phyloP scores from a whole-genome alignment of 352 stramenopile genomes.

The Globisporangium splendens region DNA sequence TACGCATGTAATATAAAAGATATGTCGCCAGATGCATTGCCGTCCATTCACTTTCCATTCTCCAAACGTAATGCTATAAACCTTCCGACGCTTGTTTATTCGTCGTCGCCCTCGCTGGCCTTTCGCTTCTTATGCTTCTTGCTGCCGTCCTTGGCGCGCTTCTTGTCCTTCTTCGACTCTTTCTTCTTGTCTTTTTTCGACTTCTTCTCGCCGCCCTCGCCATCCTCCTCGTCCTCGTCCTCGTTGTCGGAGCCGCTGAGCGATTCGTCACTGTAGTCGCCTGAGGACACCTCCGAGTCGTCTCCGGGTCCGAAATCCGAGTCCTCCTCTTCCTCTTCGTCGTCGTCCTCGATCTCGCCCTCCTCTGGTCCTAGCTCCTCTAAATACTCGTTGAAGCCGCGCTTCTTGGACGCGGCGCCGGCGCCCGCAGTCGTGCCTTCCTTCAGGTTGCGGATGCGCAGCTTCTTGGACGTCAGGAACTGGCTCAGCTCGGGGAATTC shows the following conservation, averaged over 20 bases:
- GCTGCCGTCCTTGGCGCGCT: constrained; percentile 18
- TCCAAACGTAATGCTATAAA: too few relatives aligned
- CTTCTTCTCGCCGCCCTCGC: constrained; percentile 66
- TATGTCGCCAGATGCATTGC: too few relatives aligned
- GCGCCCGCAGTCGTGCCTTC: constrained; percentile 69
- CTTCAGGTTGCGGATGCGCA: constrained; percentile 92
- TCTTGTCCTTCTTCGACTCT: constrained; percentile 52
- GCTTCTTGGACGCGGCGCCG: constrained; percentile 55
- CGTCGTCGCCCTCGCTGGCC: constrained; percentile 3
- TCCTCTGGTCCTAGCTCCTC: constrained; percentile 75
- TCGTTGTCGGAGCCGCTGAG: constrained; percentile 80
- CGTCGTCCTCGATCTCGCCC: constrained; percentile 87
- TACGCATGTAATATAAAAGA: constrained; percentile 13
- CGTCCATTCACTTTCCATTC: too few relatives aligned
- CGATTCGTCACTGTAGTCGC: constrained; percentile 84
- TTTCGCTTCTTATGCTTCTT: constrained; percentile 12
- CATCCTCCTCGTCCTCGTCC: constrained; percentile 52
- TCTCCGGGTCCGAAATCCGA: constrained; percentile 91
- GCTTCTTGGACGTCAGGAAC: constrained; percentile 94
- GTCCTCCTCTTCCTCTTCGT: constrained; percentile 89
- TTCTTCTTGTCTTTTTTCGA: constrained; percentile 44
- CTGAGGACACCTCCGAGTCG: constrained; percentile 46
- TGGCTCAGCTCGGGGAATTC: constrained; percentile 94
- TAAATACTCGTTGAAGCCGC: constrained; percentile 78
- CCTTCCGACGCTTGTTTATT: neutral